phyloP scores from a whole-genome alignment of 2,329 filamentous ascomycete genomes.

The Orbilia javanica region DNA sequence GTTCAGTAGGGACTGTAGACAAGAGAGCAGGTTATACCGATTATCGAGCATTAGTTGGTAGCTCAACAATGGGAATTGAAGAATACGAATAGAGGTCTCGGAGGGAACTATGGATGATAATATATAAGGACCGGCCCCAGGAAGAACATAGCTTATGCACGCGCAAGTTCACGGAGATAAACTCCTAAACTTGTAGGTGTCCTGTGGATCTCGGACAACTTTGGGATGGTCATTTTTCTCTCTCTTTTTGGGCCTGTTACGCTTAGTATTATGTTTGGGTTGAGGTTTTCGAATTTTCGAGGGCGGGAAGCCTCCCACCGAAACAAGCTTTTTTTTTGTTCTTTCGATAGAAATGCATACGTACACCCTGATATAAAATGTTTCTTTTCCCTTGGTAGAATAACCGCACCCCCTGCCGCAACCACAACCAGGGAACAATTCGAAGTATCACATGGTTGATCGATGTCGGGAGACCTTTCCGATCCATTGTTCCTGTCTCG shows the following conservation, averaged over 20 bases:
- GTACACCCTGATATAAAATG: conserved; percentile 2
- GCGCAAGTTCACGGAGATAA: neutral
- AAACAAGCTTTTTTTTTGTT: conserved; percentile 4
- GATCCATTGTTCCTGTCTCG: neutral
- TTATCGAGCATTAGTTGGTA: neutral
- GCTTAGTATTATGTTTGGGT: neutral
- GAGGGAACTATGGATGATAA: neutral
- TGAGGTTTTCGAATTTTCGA: conserved; percentile 6
- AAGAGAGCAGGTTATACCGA: neutral
- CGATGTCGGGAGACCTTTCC: neutral
- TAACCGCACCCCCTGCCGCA: neutral
- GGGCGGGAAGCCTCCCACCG: neutral
- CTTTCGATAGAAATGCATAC: neutral
- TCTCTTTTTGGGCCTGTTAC: too few relatives aligned
- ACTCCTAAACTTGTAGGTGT: neutral
- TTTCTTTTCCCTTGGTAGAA: neutral
- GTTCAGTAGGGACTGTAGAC: neutral
- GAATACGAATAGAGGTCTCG: neutral
- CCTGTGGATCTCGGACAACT: neutral
- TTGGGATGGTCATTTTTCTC: neutral
- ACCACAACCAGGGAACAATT: neutral
- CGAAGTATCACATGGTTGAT: neutral
- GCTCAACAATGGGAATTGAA: neutral
- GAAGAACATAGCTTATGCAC: neutral
- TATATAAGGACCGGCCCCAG: neutral